Evolutionary conservation across 2,329 filamentous ascomycete genomes (phyloP), one percentile per base, ranked within the genome.

Genomic region (Paecilomyces sp.): DNA sequence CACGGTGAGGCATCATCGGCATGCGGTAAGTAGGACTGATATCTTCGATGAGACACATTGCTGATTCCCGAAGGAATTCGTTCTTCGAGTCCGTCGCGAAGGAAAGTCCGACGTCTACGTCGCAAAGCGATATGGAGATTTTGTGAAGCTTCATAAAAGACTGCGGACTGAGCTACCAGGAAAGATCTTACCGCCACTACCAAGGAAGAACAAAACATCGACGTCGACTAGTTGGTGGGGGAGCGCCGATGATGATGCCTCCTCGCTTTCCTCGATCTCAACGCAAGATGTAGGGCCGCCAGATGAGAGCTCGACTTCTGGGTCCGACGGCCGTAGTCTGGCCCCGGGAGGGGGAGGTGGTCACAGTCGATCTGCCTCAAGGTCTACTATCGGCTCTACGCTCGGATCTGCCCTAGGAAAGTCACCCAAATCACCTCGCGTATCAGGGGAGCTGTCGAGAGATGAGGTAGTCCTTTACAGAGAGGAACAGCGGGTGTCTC

Each of bases 191-290:
- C 90, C 92, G 11, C 85, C 91, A 0, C 78, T 97, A 56, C 94
- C 94, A 0, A 88, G 88, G 71, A 97, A 97, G 83, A 97, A 97
- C 75, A 96, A 93, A 75, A 87, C 88, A 64, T 88, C 87, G 1
- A 87, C 88, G 2, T 80, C 89, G 6, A 81, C 84, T 1, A 80
- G 79, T 28, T 71, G 89, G 24, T 75, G 88, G 24, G 83, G 81
- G 33, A 78, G 77, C 55, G 84, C 86, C 64, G 89, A 91, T 62
- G 90, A 90, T 51, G 91, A 93, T 72, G 84, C 80, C 1, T 91
- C 89, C 1, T 96, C 92, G 1, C 74, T 93, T 6, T 96, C 92
- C 0, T 96, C 92, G 0, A 77, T 83, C 0, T 95, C 91, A 2
- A 93, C 89, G 1, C 82, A 87, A 62, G 79, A 83, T 57, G 81